Evolutionary conservation across 208 protist genomes (phyloP).

Genomic region (Leishmania amazonensis): DNA sequence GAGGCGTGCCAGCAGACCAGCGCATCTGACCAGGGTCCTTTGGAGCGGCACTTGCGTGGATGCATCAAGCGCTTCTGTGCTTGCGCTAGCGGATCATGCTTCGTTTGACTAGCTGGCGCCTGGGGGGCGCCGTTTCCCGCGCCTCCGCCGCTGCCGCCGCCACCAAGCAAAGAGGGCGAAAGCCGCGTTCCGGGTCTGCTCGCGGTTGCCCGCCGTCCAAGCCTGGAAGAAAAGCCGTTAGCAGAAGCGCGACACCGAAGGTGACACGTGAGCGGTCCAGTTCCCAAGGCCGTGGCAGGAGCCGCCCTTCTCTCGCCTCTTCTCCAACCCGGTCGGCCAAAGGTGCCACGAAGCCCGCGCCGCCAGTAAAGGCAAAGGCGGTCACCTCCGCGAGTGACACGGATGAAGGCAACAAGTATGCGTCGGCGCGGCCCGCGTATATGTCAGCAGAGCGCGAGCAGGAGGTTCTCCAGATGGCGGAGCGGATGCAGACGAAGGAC

Average conservation of each 20-base stretch:
- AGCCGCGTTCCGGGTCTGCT: not conserved
- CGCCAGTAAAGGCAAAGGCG: not conserved
- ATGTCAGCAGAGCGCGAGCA: conserved; percentile 70
- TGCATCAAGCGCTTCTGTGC: not conserved
- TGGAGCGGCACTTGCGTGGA: not conserved
- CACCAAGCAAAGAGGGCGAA: not conserved
- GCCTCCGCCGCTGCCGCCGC: not conserved
- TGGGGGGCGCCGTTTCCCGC: conserved; percentile 9
- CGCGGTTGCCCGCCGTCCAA: conserved; percentile 4
- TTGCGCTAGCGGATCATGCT: not conserved
- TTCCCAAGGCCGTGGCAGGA: conserved; percentile 5
- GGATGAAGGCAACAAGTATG: not conserved
- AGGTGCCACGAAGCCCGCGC: not conserved
- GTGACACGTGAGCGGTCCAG: not conserved
- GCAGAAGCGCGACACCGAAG: conserved; percentile 8
- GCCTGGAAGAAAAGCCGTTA: not conserved
- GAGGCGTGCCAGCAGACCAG: not conserved
- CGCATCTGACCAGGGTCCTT: not conserved
- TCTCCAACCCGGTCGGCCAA: not conserved
- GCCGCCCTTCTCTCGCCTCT: conserved; percentile 2
- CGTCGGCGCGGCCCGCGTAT: conserved; percentile 41
- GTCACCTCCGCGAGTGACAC: not conserved
- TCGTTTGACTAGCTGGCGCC: not conserved
- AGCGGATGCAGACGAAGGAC: conserved; percentile 84
- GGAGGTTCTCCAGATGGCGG: conserved; percentile 65